Conservation (phyloP, 2,329 filamentous ascomycete genomes). For the Arthroderma sp. region DNA sequence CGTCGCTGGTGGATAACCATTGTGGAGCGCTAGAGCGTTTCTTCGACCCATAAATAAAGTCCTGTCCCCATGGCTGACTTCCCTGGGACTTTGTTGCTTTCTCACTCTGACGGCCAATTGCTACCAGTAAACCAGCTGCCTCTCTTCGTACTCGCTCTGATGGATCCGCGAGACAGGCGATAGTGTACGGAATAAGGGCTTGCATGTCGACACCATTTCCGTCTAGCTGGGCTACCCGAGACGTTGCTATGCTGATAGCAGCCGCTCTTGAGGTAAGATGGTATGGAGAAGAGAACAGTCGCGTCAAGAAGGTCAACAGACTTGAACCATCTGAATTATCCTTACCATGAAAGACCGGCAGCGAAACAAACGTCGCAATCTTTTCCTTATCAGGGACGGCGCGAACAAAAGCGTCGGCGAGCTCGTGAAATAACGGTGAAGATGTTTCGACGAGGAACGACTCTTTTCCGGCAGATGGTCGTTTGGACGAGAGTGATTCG, state of each 20-base stretch:
- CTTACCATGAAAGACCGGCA: slow-evolving; percentile 25
- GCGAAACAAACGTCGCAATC: slow-evolving; percentile 21
- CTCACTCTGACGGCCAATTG: slow-evolving; percentile 39
- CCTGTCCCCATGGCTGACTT: slow-evolving; percentile 44
- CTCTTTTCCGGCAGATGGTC: slow-evolving; percentile 16
- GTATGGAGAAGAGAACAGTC: slow-evolving; percentile 59
- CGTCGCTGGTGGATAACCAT: slow-evolving; percentile 47
- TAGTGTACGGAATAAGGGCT: slow-evolving; percentile 64
- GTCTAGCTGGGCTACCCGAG: slow-evolving; percentile 37
- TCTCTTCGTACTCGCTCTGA: slow-evolving; percentile 64
- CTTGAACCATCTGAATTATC: slow-evolving; percentile 47
- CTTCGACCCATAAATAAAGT: slow-evolving; percentile 50
- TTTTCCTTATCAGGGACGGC: slow-evolving; percentile 20
- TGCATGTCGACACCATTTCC: slow-evolving; percentile 54
- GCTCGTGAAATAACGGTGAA: slow-evolving; percentile 24
- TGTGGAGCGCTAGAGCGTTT: slow-evolving; percentile 36
- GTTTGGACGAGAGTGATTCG: slow-evolving; percentile 17
- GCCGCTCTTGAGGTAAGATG: slow-evolving; percentile 55
- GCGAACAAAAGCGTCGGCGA: slow-evolving; percentile 25
- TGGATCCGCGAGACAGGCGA: slow-evolving; percentile 61
- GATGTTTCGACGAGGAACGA: slow-evolving; percentile 26
- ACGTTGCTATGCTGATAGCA: slow-evolving; percentile 53
- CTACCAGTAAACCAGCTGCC: slow-evolving; percentile 53
- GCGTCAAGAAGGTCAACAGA: slow-evolving; percentile 62
- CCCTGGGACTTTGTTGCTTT: slow-evolving; percentile 19